Evolutionary conservation across 345 rosid genomes (phyloP).

Genomic region (Salix suchowensis): DNA sequence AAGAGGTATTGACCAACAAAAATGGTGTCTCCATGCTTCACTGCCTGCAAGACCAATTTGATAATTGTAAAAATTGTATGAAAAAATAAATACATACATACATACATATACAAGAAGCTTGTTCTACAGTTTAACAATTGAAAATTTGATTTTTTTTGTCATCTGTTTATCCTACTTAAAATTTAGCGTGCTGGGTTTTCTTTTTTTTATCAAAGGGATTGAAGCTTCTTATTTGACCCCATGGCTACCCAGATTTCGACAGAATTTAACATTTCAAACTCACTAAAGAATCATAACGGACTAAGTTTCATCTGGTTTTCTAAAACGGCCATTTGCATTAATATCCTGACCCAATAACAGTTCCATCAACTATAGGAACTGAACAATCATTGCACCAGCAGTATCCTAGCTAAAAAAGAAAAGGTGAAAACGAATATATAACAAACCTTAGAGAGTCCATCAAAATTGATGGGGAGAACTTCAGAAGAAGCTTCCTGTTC

Average conservation of each 20-base stretch:
- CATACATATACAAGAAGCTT: background rate
- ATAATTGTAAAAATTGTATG: background rate
- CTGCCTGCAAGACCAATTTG: slow-evolving; percentile 55
- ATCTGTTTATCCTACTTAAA: background rate
- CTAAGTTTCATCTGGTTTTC: background rate
- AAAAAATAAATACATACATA: background rate
- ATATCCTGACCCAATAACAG: background rate
- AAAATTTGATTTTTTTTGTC: background rate
- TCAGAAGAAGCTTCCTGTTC: slow-evolving; percentile 79
- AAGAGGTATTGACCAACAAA: slow-evolving; percentile 89
- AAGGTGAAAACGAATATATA: background rate
- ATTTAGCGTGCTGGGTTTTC: background rate
- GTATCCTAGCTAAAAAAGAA: background rate
- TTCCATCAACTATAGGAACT: background rate
- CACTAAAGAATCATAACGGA: background rate
- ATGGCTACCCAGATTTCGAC: background rate
- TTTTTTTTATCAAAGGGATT: no score
- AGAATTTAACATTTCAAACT: background rate
- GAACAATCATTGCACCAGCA: background rate
- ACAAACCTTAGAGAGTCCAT: slow-evolving; percentile 73
- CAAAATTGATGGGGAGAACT: slow-evolving; percentile 84
- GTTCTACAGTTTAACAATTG: background rate
- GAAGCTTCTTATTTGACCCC: background rate
- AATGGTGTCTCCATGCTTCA: slow-evolving; percentile 90
- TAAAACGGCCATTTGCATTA: background rate